Evolutionary conservation across 2,329 filamentous ascomycete species (phyloP).

Genomic region (Trichoderma afroharzianum): DNA sequence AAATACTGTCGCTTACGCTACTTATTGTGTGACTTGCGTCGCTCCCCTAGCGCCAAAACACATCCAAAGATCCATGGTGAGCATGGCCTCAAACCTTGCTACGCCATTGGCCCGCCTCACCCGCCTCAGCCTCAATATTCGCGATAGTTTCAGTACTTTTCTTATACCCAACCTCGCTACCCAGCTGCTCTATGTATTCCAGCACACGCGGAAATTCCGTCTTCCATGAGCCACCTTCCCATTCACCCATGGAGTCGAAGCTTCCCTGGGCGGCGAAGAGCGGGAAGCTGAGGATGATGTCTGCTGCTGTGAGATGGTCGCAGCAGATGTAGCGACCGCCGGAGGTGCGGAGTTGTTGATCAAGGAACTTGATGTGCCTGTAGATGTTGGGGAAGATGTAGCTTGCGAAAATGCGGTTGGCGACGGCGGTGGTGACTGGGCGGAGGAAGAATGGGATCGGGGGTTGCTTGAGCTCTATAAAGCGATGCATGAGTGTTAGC

Average conservation of each 20-base stretch:
- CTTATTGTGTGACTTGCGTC: not conserved
- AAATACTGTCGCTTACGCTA: not conserved
- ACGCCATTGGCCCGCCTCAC: not conserved
- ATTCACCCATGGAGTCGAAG: conserved; percentile 40
- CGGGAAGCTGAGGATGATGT: conserved; percentile 52
- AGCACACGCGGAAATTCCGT: conserved; percentile 42
- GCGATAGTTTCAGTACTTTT: conserved; percentile 47
- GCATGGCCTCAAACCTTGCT: not conserved
- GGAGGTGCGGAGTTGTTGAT: conserved; percentile 46
- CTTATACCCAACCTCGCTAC: conserved; percentile 46
- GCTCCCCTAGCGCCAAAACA: not conserved
- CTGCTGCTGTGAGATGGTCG: conserved; percentile 46
- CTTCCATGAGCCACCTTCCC: conserved; percentile 39
- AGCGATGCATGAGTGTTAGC: not conserved
- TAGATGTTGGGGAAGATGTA: conserved; percentile 48
- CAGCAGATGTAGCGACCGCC: conserved; percentile 49
- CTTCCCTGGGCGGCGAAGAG: conserved; percentile 42
- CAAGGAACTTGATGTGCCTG: conserved; percentile 47
- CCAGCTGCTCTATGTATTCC: conserved; percentile 45
- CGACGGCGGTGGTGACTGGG: conserved; percentile 47
- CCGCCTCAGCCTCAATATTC: conserved; percentile 43
- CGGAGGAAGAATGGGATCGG: conserved; percentile 51
- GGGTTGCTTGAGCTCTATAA: conserved; percentile 42
- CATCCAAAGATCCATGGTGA: not conserved
- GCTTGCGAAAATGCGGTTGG: conserved; percentile 37